Percentiles rank a stretch among this genome's conserved stretches.
These are phyloP conservation scores for Bathelium albidoporum DNA, from an alignment of 495 filamentous ascomycete genomes.

Conservation along the genomic window DNA sequence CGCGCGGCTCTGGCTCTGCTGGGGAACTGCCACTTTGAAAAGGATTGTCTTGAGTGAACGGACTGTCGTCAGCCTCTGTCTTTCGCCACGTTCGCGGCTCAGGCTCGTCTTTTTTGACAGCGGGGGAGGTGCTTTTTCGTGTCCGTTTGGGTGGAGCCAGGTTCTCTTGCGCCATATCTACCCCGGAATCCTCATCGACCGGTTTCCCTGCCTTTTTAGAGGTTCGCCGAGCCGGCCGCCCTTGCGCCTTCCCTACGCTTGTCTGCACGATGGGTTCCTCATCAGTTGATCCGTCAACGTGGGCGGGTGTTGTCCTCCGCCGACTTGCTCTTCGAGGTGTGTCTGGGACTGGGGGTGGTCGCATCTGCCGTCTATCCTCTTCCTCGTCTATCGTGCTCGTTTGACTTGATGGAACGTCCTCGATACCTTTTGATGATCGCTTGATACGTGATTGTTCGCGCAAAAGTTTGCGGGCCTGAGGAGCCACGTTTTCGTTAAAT, in stretches of 20 bases:
- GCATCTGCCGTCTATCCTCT: conserved; percentile 30
- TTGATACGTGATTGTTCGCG: conserved; percentile 63
- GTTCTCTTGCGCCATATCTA: conserved; percentile 29
- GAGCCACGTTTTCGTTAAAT: conserved; percentile 68
- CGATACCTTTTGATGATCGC: conserved; percentile 75
- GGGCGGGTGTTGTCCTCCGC: conserved; percentile 12
- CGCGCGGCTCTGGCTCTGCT: conserved; percentile 27
- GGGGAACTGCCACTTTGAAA: conserved; percentile 77
- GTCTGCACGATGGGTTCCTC: neutral
- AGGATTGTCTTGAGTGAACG: conserved; percentile 83
- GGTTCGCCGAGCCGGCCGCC: conserved; percentile 23
- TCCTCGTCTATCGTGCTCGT: conserved; percentile 38
- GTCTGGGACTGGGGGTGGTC: conserved; percentile 38
- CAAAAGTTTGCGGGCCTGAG: conserved; percentile 64
- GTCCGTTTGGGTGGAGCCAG: conserved; percentile 19
- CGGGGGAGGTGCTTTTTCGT: conserved; percentile 41
- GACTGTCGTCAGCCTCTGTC: conserved; percentile 37
- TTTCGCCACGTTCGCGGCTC: neutral
- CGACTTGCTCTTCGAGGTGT: conserved; percentile 23
- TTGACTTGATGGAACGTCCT: conserved; percentile 57
- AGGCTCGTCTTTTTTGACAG: neutral
- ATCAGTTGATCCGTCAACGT: conserved; percentile 15
- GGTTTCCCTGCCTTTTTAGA: conserved; percentile 47
- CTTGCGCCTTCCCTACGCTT: conserved; percentile 24
- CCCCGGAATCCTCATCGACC: conserved; percentile 33